phyloP scores from a whole-genome alignment of 257 asterid genomes.

The Rauvolfia tetraphylla region DNA sequence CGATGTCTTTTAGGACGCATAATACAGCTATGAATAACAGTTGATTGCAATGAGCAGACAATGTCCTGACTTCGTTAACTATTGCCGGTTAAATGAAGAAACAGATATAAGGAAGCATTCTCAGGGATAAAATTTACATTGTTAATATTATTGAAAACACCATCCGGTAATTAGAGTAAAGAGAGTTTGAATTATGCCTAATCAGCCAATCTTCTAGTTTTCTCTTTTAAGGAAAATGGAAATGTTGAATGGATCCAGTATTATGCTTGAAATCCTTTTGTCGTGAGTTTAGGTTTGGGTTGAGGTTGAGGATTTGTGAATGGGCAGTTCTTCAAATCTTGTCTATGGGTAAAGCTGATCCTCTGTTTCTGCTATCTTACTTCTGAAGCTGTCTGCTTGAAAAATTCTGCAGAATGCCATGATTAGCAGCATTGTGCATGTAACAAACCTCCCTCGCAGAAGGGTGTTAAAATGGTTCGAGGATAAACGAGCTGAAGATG shows the following conservation, averaged over 20 bases:
- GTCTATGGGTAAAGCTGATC: too few species aligned
- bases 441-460: constrained; percentile 78
- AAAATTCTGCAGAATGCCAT: constrained; percentile 61
- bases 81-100: background rate
- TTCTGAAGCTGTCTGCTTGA: background rate
- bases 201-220: background rate
- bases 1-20: background rate
- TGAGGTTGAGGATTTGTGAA: too few species aligned
- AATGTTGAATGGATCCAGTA: background rate
- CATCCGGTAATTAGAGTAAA: background rate
- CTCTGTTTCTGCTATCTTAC: background rate
- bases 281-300: too few species aligned
- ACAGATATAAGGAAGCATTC: too few species aligned
- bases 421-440: constrained; percentile 84
- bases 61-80: background rate
- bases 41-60: background rate
- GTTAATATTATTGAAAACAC: background rate
- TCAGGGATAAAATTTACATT: too few species aligned
- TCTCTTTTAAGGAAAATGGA: background rate
- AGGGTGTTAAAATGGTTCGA: constrained; percentile 91
- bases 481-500: constrained; percentile 81
- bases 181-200: background rate
- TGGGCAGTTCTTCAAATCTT: background rate
- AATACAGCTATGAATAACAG: background rate
- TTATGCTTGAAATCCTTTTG: background rate